Percentiles rank a stretch among this genome's conserved stretches.
phyloP scores from a whole-genome alignment of 73 alveolate species.

The Paramecium pentaurelia region DNA sequence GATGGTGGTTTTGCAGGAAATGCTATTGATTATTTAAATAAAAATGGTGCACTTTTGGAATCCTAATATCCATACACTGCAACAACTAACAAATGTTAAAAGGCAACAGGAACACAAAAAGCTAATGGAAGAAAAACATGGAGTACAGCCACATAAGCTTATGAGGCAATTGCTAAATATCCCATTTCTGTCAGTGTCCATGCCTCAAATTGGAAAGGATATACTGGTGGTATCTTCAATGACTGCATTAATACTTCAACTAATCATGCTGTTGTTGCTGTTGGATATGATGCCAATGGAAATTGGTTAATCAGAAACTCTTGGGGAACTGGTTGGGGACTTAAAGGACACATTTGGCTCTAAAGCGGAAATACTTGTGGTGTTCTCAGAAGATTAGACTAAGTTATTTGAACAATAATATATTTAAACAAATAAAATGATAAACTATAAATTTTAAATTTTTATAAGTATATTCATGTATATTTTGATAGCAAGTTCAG shows the following conservation, averaged over 20 bases:
- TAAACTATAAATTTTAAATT: neutral
- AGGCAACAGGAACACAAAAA: neutral
- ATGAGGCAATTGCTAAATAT: conserved; percentile 50
- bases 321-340: conserved; percentile 96
- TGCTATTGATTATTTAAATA: conserved; percentile 62
- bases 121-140: neutral
- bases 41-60: conserved; percentile 55
- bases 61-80: conserved; percentile 69
- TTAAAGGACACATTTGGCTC: conserved; percentile 83
- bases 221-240: conserved; percentile 47
- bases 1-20: conserved; percentile 72
- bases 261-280: conserved; percentile 77
- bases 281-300: conserved; percentile 66
- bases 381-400: conserved; percentile 48
- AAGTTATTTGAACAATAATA: neutral
- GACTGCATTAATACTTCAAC: conserved; percentile 57
- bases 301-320: conserved; percentile 89
- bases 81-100: conserved; percentile 44
- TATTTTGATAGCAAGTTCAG: neutral
- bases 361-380: conserved; percentile 66
- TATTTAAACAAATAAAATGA: neutral
- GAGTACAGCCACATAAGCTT: neutral
- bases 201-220: conserved; percentile 68
- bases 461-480: neutral
- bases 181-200: conserved; percentile 71